These are phyloP conservation scores for Botrytis pseudocinerea DNA, from an alignment of 2,329 filamentous ascomycete genomes.

Conservation along the genomic window DNA sequence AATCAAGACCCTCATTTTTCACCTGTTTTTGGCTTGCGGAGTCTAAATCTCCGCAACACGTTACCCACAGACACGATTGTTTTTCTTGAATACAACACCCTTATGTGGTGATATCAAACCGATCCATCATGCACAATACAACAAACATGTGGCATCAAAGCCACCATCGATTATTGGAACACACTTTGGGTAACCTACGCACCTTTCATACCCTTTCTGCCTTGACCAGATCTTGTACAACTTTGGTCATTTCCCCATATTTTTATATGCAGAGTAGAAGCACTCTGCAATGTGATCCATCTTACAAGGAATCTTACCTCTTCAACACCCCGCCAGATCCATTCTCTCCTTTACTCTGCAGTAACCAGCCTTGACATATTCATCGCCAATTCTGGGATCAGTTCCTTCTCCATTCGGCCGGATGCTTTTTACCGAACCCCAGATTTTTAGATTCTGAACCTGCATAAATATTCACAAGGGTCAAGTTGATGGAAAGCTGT, in stretches of 20 bases:
- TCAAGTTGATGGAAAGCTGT: constrained; percentile 24
- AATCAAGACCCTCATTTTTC: constrained; percentile 4
- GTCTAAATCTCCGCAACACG: constrained; percentile 16
- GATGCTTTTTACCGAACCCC: constrained; percentile 38
- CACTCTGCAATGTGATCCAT: constrained; percentile 21
- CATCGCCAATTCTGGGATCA: not conserved
- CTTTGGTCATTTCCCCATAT: constrained; percentile 23
- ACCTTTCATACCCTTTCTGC: not conserved
- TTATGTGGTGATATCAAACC: constrained; percentile 7
- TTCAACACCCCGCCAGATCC: not conserved
- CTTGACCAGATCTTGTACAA: constrained; percentile 6
- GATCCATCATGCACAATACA: not conserved
- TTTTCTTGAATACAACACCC: constrained; percentile 4
- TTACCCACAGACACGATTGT: constrained; percentile 4
- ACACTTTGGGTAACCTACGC: not conserved
- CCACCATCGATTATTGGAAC: not conserved
- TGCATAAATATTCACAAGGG: constrained; percentile 37
- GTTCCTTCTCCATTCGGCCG: constrained; percentile 25
- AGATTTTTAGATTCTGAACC: constrained; percentile 35
- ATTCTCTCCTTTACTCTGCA: not conserved
- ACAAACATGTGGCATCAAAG: constrained; percentile 7
- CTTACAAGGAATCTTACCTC: constrained; percentile 1
- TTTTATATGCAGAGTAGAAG: constrained; percentile 12
- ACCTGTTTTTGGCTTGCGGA: constrained; percentile 9
- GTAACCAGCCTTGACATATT: constrained; percentile 3